These are phyloP conservation scores for Ordospora pajunii DNA, from an alignment of 371 early-diverging fungal genomes.

Conservation along the genomic window DNA sequence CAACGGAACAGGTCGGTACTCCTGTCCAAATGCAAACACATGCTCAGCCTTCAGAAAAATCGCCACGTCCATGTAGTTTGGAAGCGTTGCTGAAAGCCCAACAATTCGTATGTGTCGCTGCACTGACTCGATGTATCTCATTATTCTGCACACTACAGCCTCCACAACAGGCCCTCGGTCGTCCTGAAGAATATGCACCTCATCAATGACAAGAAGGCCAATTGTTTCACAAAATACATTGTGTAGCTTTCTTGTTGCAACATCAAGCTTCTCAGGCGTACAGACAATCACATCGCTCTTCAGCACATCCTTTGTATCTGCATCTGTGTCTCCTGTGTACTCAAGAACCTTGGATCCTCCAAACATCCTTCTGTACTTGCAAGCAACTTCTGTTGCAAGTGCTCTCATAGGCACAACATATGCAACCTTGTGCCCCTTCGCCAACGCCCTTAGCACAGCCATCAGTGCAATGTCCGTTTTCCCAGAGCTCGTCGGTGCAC, in stretches of 20 bases:
- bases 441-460: conserved; percentile 64
- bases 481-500: conserved; percentile 95
- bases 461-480: conserved; percentile 79
- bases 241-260: conserved; percentile 79
- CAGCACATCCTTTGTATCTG: conserved; percentile 79
- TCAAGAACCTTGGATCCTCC: conserved; percentile 76
- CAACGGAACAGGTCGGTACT: conserved; percentile 69
- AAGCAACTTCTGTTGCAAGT: conserved; percentile 88
- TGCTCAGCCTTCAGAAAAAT: conserved; percentile 80
- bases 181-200: conserved; percentile 95
- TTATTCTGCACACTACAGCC: conserved; percentile 78
- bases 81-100: conserved; percentile 92
- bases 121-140: conserved; percentile 75
- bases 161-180: conserved; percentile 95
- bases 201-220: conserved; percentile 89
- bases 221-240: conserved; percentile 64
- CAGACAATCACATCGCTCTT: conserved; percentile 91
- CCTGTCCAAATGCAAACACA: conserved; percentile 81
- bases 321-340: conserved; percentile 89
- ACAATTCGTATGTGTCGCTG: conserved; percentile 82
- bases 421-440: conserved; percentile 68
- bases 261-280: conserved; percentile 99
- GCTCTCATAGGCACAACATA: conserved; percentile 99
- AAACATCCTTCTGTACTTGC: conserved; percentile 72
- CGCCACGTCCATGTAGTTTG: conserved; percentile 91